Percentiles rank a stretch among this genome's conserved stretches.
phyloP scores from a whole-genome alignment of 352 stramenopile species.

The Blastocystis sp. region DNA sequence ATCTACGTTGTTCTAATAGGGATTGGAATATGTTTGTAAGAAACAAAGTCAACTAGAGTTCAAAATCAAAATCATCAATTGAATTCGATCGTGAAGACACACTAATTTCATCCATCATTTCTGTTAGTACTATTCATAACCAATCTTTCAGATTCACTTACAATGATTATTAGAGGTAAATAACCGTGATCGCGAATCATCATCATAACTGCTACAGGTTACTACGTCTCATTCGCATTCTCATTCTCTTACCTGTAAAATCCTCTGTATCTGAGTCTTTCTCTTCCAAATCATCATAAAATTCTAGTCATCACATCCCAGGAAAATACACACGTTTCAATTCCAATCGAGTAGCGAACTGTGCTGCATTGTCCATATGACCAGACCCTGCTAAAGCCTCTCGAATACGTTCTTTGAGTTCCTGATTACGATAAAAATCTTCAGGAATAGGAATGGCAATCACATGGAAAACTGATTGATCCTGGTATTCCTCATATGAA shows the following conservation, averaged over 20 bases:
- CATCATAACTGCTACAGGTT: conserved; percentile 43
- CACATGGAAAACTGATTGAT: conserved; percentile 48
- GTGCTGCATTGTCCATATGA: conserved; percentile 35
- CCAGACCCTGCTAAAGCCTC: conserved; percentile 1
- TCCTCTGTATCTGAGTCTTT: conserved; percentile 58
- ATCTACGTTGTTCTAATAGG: conserved; percentile 47
- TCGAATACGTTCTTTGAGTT: conserved; percentile 14
- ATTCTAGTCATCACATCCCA: background rate
- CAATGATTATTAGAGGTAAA: conserved; percentile 56
- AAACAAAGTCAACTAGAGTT: conserved; percentile 18
- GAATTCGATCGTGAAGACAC: conserved; percentile 53
- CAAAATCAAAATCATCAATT: conserved; percentile 58
- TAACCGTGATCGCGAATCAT: conserved; percentile 38
- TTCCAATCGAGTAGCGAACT: conserved; percentile 21
- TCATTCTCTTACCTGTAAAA: background rate
- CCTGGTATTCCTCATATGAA: conserved; percentile 28
- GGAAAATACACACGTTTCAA: background rate
- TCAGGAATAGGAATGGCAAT: conserved; percentile 34
- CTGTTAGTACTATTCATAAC: conserved; percentile 13
- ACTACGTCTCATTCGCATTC: background rate
- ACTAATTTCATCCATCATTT: conserved; percentile 58
- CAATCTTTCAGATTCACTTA: background rate
- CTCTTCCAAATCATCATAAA: conserved; percentile 42
- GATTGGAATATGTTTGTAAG: background rate
- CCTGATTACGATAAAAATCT: conserved; percentile 29